Evolutionary conservation across 164 flowering plant species (phyloP).

Genomic region (Santalum album): DNA sequence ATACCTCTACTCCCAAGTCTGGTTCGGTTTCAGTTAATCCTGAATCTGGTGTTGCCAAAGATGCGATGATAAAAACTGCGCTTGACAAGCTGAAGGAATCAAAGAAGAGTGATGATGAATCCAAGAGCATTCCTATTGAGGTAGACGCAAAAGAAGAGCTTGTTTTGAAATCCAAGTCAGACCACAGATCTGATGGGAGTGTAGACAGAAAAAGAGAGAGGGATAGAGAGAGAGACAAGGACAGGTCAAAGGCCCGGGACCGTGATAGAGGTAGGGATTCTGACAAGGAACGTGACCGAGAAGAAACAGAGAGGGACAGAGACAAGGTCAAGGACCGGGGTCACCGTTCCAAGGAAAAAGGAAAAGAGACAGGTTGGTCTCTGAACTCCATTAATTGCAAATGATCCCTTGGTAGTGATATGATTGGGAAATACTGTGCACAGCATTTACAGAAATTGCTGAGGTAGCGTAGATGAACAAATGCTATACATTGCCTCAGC

Average conservation of each 20-base stretch:
- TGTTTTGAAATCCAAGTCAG: conserved; percentile 32
- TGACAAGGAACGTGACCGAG: conserved; percentile 52
- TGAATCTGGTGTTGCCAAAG: conserved; percentile 48
- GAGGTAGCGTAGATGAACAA: no score
- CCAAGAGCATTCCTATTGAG: conserved; percentile 30
- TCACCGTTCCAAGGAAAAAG: conserved; percentile 65
- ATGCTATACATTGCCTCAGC: no score
- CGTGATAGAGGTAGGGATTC: conserved; percentile 74
- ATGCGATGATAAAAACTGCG: conserved; percentile 24
- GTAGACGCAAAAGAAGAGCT: conserved; percentile 46
- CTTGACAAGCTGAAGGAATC: conserved; percentile 52
- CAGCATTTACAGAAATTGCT: no score
- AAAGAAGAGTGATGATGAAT: conserved; percentile 62
- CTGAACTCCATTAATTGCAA: neutral
- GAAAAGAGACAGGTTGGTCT: conserved; percentile 42
- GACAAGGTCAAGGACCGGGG: conserved; percentile 53
- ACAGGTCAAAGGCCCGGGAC: conserved; percentile 33
- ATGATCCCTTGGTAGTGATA: neutral
- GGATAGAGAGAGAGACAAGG: conserved; percentile 36
- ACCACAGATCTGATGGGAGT: conserved; percentile 33
- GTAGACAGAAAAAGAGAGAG: conserved; percentile 56
- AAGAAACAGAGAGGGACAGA: conserved; percentile 45
- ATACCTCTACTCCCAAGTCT: conserved; percentile 19
- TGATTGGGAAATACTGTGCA: no score
- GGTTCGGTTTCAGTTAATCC: conserved; percentile 18